phyloP scores from a whole-genome alignment of 768 basidiomycete species.

The Fomitopsis pulvina region DNA sequence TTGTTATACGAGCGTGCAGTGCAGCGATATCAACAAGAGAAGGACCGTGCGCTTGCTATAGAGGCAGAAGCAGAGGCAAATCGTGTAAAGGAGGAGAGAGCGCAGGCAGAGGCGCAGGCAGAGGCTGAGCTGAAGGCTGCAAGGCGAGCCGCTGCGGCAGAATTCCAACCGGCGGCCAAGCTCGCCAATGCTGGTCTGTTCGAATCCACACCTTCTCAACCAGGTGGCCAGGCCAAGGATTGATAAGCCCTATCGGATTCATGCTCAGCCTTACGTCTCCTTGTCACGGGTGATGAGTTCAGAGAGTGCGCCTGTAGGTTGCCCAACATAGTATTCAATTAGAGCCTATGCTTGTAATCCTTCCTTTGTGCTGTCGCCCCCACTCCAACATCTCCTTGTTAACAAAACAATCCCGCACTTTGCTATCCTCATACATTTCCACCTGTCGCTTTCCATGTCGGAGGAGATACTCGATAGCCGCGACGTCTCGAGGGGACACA shows the following conservation, averaged over 20 bases:
- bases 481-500: constrained; percentile 60
- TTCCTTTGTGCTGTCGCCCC: constrained; percentile 31
- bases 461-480: constrained; percentile 70
- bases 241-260: too few relatives aligned
- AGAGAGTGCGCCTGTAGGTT: background rate
- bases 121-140: constrained; percentile 2
- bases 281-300: too few relatives aligned
- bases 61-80: constrained; percentile 4
- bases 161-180: constrained; percentile 7
- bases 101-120: constrained; percentile 5
- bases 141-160: background rate
- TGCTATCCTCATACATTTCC: constrained; percentile 59
- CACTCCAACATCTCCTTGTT: constrained; percentile 66
- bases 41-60: constrained; percentile 4
- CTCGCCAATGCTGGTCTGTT: constrained; percentile 17
- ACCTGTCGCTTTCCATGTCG: constrained; percentile 61
- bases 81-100: constrained; percentile 9
- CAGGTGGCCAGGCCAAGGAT: background rate
- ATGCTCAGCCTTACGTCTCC: too few relatives aligned
- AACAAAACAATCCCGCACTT: constrained; percentile 71
- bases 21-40: constrained; percentile 18
- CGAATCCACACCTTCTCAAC: too few relatives aligned
- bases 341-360: background rate
- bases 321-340: background rate
- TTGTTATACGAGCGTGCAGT: constrained; percentile 72